Conservation (phyloP, 225 moss, liverwort and hornwort species). For the Antitrichia curtipendula region DNA sequence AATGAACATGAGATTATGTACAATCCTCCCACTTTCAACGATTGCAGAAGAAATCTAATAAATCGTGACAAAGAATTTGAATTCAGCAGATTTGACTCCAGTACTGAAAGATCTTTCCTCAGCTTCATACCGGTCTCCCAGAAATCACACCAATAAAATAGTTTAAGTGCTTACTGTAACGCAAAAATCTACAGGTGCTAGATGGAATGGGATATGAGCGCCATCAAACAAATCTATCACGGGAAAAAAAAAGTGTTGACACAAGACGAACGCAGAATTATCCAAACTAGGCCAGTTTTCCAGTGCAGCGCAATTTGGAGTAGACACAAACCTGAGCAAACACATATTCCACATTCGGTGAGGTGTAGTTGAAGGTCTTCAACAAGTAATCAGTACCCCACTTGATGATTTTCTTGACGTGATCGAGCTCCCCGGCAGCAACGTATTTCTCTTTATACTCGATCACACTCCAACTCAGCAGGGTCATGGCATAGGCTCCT, state of each 20-base stretch:
- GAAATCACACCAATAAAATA: not conserved
- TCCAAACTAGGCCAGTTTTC: not conserved
- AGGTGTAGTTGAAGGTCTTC: slow-evolving; percentile 58
- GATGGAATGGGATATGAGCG: not conserved
- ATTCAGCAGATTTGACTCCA: not conserved
- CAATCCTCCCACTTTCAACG: not conserved
- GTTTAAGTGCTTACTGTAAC: not conserved
- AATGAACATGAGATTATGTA: not conserved
- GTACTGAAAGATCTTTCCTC: not conserved
- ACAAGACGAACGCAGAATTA: not conserved
- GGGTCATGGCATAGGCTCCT: slow-evolving; percentile 71
- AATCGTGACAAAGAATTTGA: not conserved
- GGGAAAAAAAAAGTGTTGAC: not conserved
- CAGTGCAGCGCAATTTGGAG: not conserved
- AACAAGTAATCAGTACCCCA: slow-evolving; percentile 88
- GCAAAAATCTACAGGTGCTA: not conserved
- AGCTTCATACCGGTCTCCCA: not conserved
- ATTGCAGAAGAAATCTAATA: not conserved
- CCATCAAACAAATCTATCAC: not conserved
- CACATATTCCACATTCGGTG: slow-evolving; percentile 36
- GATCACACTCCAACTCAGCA: slow-evolving; percentile 77
- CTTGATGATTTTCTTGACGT: slow-evolving; percentile 68
- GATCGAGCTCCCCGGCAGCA: slow-evolving; percentile 45
- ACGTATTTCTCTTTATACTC: slow-evolving; percentile 66
- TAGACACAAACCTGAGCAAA: slow-evolving; percentile 53